Conservation (phyloP, 2,329 filamentous ascomycete species). For the Helotiales sp. region DNA sequence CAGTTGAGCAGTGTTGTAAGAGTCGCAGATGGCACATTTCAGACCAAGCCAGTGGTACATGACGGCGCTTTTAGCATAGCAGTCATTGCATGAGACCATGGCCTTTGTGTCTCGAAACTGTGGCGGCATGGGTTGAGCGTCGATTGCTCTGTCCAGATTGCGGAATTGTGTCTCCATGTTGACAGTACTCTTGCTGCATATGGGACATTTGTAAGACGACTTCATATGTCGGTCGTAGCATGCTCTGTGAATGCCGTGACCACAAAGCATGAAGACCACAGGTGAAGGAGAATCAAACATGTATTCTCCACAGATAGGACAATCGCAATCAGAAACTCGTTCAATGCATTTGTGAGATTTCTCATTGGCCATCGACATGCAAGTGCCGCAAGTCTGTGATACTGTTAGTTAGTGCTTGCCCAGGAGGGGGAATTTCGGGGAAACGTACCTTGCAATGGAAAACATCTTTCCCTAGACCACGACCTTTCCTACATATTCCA, state of each 20-base stretch:
- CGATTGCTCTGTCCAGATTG: constrained; percentile 85
- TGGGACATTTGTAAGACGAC: constrained; percentile 91
- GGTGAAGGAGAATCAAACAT: constrained; percentile 90
- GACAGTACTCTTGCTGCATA: constrained; percentile 94
- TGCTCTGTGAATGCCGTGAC: constrained; percentile 90
- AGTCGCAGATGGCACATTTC: constrained; percentile 78
- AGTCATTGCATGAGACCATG: constrained; percentile 92
- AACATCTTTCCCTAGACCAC: constrained; percentile 94
- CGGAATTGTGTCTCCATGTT: constrained; percentile 98
- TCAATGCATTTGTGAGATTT: constrained; percentile 92
- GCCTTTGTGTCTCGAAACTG: constrained; percentile 82
- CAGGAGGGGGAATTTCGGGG: background rate
- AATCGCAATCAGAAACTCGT: constrained; percentile 91
- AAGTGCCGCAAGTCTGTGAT: constrained; percentile 82
- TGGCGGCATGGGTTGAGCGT: constrained; percentile 87
- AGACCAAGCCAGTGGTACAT: constrained; percentile 93
- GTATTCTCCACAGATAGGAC: constrained; percentile 95
- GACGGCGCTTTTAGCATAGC: constrained; percentile 83
- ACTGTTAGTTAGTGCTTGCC: constrained; percentile 4
- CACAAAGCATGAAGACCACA: constrained; percentile 93
- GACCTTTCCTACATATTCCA: constrained; percentile 89
- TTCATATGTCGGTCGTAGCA: constrained; percentile 90
- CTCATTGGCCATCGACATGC: constrained; percentile 86
- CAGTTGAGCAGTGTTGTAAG: constrained; percentile 72
- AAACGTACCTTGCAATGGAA: constrained; percentile 89